phyloP scores from a whole-genome alignment of 2,329 filamentous ascomycete genomes.

The Elsinoe necatrix region DNA sequence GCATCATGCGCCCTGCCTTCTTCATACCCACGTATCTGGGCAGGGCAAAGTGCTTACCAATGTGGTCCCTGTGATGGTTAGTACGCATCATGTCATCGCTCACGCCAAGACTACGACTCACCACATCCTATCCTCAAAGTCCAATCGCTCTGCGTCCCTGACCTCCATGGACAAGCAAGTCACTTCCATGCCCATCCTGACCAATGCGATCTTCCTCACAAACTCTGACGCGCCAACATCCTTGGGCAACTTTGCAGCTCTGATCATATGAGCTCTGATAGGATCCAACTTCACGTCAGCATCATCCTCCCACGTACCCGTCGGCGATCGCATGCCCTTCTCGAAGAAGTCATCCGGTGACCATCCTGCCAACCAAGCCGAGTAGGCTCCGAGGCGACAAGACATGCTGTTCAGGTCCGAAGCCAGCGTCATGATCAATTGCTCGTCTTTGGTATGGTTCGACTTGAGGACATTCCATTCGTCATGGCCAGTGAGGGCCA shows the following conservation, averaged over 20 bases:
- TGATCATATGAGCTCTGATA: neutral
- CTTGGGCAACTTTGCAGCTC: neutral
- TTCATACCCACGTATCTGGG: neutral
- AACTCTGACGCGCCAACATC: neutral
- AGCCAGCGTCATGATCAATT: neutral
- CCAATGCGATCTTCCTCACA: neutral
- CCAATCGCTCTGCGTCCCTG: neutral
- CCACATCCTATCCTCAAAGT: neutral
- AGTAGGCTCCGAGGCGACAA: neutral
- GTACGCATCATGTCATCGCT: neutral
- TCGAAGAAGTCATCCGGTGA: too few relatives aligned
- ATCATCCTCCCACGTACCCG: neutral
- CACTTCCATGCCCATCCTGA: neutral
- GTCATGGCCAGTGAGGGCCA: neutral
- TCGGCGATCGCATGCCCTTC: neutral
- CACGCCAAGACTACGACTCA: neutral
- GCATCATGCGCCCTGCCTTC: neutral
- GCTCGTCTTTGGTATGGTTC: neutral
- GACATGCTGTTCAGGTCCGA: neutral
- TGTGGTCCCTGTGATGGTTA: neutral
- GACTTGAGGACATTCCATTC: neutral
- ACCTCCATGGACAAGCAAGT: neutral
- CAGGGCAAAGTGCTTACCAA: neutral
- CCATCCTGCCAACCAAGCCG: neutral
- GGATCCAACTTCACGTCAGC: neutral